Evolutionary conservation across 2,329 filamentous ascomycete genomes (phyloP), one percentile per base, ranked within the genome.

Genomic region (Aspergillus sp.): DNA sequence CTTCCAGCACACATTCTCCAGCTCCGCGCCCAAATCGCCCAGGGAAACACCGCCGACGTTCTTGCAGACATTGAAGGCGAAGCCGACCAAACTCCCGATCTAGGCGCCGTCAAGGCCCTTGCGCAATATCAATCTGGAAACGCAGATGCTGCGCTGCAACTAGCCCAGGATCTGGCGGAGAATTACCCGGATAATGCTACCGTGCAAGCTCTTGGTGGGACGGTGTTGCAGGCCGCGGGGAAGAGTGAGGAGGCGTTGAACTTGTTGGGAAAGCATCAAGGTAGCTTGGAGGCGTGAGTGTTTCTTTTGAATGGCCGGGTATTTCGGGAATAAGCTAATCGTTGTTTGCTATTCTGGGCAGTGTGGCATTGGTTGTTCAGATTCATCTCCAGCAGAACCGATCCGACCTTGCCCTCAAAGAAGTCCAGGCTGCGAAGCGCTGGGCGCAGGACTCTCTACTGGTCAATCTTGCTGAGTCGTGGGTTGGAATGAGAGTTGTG

Each of bases 381-480:
- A 96, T 98, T 66, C 89, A 97, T 71, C 86, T 98, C 9, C 84
- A 90, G 66, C 91, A 96, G 73, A 97, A 97, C 80, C 86, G 93
- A 66, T 89, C 89, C 68, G 93, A 98, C 74, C 85, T 97, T 49
- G 95, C 95, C 1, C 69, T 92, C 12, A 96, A 96, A 77, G 93
- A 97, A 78, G 92, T 96, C 39, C 81, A 87, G 51, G 86, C 89
- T 37, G 95, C 95, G 37, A 86, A 93, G 73, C 86, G 91, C 76
- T 98, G 93, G 90, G 95, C 93, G 7, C 93, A 99, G 77, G 95
- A 98, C 73, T 96, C 89, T 66, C 79, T 98, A 40, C 81, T 98
- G 50, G 91, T 98, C 64, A 98, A 99, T 76, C 78, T 99, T 64
- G 93, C 93, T 7, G 95, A 99, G 78, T 91, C 91, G 7, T 99